phyloP scores from a whole-genome alignment of 495 filamentous ascomycete species.

The Aspergillus bertholletiae region DNA sequence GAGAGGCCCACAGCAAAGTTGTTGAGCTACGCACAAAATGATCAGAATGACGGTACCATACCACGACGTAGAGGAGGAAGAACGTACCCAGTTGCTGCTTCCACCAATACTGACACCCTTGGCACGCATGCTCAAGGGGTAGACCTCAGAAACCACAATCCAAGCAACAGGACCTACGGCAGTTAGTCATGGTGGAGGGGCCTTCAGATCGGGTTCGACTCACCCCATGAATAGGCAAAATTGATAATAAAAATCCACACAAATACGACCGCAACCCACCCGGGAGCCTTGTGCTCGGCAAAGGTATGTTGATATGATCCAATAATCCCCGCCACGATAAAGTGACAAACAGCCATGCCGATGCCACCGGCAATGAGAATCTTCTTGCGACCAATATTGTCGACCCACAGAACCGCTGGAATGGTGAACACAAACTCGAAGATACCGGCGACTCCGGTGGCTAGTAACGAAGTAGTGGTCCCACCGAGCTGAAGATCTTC shows the following conservation, averaged over 20 bases:
- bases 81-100: constrained; percentile 40
- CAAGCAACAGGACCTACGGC: constrained; percentile 37
- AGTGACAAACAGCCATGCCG: constrained; percentile 63
- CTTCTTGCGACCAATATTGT: constrained; percentile 68
- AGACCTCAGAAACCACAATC: constrained; percentile 44
- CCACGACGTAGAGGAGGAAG: background rate
- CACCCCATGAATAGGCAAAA: constrained; percentile 45
- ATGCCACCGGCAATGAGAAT: constrained; percentile 71
- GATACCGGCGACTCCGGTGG: constrained; percentile 71
- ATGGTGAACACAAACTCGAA: constrained; percentile 70
- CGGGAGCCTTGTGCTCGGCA: constrained; percentile 21
- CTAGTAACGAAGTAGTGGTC: constrained; percentile 62
- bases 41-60: background rate
- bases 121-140: constrained; percentile 43
- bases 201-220: too few relatives aligned
- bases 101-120: constrained; percentile 42
- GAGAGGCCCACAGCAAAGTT: constrained; percentile 43
- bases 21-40: constrained; percentile 41
- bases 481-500: constrained; percentile 28
- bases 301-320: constrained; percentile 33
- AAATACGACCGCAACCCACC: constrained; percentile 43
- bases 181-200: background rate
- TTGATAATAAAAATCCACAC: constrained; percentile 43
- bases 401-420: constrained; percentile 69
- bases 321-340: constrained; percentile 43